phyloP scores from a whole-genome alignment of 1,284 basidiomycete species.

The Irpex sp. region DNA sequence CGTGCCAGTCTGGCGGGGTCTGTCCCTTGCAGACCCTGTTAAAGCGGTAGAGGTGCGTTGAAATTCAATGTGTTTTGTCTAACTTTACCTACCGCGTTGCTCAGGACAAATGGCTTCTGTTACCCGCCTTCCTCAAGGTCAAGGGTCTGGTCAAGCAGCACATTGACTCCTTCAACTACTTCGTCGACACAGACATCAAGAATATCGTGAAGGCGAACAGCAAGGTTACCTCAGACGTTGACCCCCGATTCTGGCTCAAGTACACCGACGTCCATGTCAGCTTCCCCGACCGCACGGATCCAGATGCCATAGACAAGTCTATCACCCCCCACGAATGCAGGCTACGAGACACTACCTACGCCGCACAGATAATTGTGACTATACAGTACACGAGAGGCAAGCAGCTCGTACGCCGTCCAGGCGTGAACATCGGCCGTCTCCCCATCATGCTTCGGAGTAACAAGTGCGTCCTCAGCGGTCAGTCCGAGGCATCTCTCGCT shows the following conservation, averaged over 20 bases:
- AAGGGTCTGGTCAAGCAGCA: slow-evolving; percentile 99
- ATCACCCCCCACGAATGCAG: slow-evolving; percentile 98
- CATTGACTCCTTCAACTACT: slow-evolving; percentile 99
- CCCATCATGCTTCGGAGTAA: slow-evolving; percentile 98
- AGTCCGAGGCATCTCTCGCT: slow-evolving; percentile 80
- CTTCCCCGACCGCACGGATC: slow-evolving; percentile 86
- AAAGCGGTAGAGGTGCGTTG: slow-evolving; percentile 70
- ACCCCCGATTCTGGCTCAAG: slow-evolving; percentile 96
- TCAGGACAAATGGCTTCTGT: slow-evolving; percentile 95
- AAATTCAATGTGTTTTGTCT: neutral
- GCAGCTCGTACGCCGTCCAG: slow-evolving; percentile 80
- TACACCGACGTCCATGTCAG: slow-evolving; percentile 96
- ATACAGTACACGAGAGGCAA: slow-evolving; percentile 95
- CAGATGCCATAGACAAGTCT: slow-evolving; percentile 74
- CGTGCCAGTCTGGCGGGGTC: slow-evolving; percentile 57
- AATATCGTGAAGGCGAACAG: slow-evolving; percentile 94
- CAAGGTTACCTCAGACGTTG: slow-evolving; percentile 94
- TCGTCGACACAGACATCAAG: slow-evolving; percentile 96
- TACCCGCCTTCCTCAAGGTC: slow-evolving; percentile 93
- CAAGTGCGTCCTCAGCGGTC: slow-evolving; percentile 86
- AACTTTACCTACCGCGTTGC: neutral
- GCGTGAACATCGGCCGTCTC: slow-evolving; percentile 87
- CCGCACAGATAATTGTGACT: slow-evolving; percentile 91
- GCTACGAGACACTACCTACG: slow-evolving; percentile 93
- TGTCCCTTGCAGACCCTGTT: slow-evolving; percentile 74